Evolutionary conservation across 495 filamentous ascomycete genomes (phyloP).

Genomic region (Collariella sp.): DNA sequence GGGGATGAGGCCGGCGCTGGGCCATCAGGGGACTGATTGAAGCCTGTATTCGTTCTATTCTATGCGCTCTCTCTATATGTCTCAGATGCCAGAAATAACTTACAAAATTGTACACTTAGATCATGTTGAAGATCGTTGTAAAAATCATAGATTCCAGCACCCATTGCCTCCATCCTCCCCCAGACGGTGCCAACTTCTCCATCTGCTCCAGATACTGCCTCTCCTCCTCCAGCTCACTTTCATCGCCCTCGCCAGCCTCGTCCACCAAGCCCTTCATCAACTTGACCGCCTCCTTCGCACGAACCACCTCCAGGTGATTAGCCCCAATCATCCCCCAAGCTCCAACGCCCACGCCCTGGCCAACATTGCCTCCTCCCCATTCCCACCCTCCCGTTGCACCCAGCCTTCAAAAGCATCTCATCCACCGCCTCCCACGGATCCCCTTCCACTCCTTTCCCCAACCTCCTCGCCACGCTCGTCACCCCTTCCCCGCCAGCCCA

Average conservation of each 20-base stretch:
- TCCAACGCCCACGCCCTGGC: slow-evolving; percentile 20
- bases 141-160: background rate
- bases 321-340: slow-evolving; percentile 18
- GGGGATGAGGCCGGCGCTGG: too few species aligned
- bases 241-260: background rate
- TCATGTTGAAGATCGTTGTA: too few species aligned
- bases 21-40: too few species aligned
- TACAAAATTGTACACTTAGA: too few species aligned
- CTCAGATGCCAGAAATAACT: too few species aligned
- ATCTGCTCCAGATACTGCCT: slow-evolving; percentile 10
- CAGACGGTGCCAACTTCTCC: background rate
- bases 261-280: slow-evolving; percentile 14
- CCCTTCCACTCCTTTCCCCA: slow-evolving; percentile 7
- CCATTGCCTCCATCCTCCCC: background rate
- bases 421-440: background rate
- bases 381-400: background rate
- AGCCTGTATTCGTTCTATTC: too few species aligned
- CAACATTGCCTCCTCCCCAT: slow-evolving; percentile 4
- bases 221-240: slow-evolving; percentile 12
- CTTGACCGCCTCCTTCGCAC: slow-evolving; percentile 10
- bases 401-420: background rate
- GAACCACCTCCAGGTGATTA: slow-evolving; percentile 17
- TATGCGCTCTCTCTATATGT: too few species aligned
- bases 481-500: slow-evolving; percentile 69
- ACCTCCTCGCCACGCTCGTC: slow-evolving; percentile 51